Evolutionary conservation across 1,284 basidiomycete genomes (phyloP), one percentile per base, ranked within the genome.

Genomic region (Malassezia psittaci): DNA sequence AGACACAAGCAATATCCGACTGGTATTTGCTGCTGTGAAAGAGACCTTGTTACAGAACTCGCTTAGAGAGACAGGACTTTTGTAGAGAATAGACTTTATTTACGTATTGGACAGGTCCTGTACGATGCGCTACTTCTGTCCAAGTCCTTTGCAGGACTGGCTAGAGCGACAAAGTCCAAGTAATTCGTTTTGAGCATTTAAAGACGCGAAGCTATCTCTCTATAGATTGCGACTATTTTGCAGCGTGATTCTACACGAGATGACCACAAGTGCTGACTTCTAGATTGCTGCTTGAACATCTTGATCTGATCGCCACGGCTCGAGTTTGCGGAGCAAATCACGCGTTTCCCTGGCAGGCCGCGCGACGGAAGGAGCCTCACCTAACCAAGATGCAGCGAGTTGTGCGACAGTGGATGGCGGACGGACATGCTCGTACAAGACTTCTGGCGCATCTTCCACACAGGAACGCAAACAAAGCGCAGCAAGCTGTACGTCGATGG

Each of bases 11-110:
- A 82, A 82, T 76, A 81, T 96, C 60, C 82, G 88, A 62, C 81
- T 96, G 0, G 90, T 96, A 9, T 96, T 96, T 67, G 90, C 90
- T 0, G 90, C 91, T 0, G 90, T 96, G 60, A 96, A 96, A 78
- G 93, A 96, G 36, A 57, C 55, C 3, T 38, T 57, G 5, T 24
- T 57, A 41, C 50, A 57, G 16, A 57, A 57, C 35, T 47, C 55
- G 12, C 51, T 57, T 8, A 45, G 55, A 8, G 55, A 57, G 15
- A 57, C 50, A 12, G 55, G 55, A 16, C 24, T 57, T 36, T 21
- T 57, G 21, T 57, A 52, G 39, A 29, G 4, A 29, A 29, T 29
- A 29, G 24, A 29, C 24, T 29, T 29, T 29, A 4, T 29, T 29
- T 3, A 7, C 24, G 7, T 29, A 29, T 4, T 3, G 4, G 24